A percentile compares a stretch with the other conserved stretches of the same genome.
phyloP scores from a whole-genome alignment of 768 basidiomycete species.

The Suillus subalutaceus region DNA sequence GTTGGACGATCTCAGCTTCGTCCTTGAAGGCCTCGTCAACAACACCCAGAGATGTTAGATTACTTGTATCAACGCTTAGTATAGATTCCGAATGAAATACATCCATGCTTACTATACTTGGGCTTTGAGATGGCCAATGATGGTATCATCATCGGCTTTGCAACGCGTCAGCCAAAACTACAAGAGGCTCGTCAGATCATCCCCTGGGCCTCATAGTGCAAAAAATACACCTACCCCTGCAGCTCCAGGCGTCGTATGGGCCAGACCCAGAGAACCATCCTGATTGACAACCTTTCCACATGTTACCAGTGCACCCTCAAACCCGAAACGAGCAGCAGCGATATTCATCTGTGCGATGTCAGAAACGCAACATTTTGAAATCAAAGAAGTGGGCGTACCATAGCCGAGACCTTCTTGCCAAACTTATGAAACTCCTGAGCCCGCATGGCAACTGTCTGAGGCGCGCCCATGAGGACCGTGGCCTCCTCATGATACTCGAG shows the following conservation, averaged over 20 bases:
- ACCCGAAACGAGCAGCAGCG: slow-evolving; percentile 7
- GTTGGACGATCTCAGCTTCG: background rate
- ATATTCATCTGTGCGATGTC: background rate
- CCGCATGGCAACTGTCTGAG: background rate
- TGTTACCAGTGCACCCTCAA: slow-evolving; percentile 15
- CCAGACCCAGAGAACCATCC: slow-evolving; percentile 6
- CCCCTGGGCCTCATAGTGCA: too few species aligned
- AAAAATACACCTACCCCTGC: slow-evolving; percentile 3
- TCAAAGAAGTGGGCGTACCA: background rate
- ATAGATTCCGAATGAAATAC: background rate
- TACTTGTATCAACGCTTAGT: background rate
- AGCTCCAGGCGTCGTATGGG: slow-evolving; percentile 8
- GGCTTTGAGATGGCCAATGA: slow-evolving; percentile 15
- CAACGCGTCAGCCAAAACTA: slow-evolving; percentile 13
- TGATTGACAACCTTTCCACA: slow-evolving; percentile 16
- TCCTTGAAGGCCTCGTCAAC: background rate
- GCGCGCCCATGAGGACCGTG: background rate
- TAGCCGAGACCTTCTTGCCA: background rate
- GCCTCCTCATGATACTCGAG: background rate
- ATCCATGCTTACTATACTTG: slow-evolving; percentile 16
- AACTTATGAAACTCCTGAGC: background rate
- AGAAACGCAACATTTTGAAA: background rate
- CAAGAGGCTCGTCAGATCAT: background rate
- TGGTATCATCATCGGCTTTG: slow-evolving; percentile 3
- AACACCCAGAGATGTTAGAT: background rate